phyloP scores from a whole-genome alignment of 768 basidiomycete genomes.

The Rubroboletus pulcherrimus region DNA sequence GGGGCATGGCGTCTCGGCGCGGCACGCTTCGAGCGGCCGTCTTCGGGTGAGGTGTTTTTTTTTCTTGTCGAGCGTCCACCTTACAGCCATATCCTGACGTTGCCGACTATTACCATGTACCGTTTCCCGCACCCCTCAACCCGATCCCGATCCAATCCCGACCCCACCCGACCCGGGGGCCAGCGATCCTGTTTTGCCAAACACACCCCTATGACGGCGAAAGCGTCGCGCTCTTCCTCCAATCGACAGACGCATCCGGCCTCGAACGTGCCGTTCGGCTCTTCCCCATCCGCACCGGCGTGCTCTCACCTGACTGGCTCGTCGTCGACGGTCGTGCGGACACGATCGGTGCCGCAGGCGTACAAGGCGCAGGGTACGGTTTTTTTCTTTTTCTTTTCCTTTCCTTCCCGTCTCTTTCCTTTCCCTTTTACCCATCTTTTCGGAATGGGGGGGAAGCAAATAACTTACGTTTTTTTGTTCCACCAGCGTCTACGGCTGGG shows the following conservation, averaged over 20 bases:
- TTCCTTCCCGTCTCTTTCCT: background rate
- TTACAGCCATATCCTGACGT: background rate
- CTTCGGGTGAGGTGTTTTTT: slow-evolving; percentile 14
- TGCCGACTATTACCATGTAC: background rate
- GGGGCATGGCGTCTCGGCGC: slow-evolving; percentile 13
- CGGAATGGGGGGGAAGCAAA: background rate
- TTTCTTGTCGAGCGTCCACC: too few relatives aligned
- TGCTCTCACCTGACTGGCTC: slow-evolving; percentile 75
- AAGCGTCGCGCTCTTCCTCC: slow-evolving; percentile 51
- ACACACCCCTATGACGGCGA: slow-evolving; percentile 22
- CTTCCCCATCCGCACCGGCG: slow-evolving; percentile 84
- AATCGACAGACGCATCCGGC: slow-evolving; percentile 51
- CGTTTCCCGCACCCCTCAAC: background rate
- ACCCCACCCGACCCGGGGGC: background rate
- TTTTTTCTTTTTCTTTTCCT: too few relatives aligned
- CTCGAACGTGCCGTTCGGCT: slow-evolving; percentile 67
- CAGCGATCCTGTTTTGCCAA: slow-evolving; percentile 60
- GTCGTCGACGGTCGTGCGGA: slow-evolving; percentile 54
- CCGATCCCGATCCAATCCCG: too few relatives aligned
- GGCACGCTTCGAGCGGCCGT: slow-evolving; percentile 17
- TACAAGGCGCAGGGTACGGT: slow-evolving; percentile 73
- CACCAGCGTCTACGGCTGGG: slow-evolving; percentile 22
- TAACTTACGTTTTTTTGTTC: background rate
- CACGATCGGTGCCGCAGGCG: slow-evolving; percentile 62
- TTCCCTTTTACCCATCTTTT: too few relatives aligned